Conservation (phyloP, 2,329 filamentous ascomycete species). For the Penicillium vulpinum region DNA sequence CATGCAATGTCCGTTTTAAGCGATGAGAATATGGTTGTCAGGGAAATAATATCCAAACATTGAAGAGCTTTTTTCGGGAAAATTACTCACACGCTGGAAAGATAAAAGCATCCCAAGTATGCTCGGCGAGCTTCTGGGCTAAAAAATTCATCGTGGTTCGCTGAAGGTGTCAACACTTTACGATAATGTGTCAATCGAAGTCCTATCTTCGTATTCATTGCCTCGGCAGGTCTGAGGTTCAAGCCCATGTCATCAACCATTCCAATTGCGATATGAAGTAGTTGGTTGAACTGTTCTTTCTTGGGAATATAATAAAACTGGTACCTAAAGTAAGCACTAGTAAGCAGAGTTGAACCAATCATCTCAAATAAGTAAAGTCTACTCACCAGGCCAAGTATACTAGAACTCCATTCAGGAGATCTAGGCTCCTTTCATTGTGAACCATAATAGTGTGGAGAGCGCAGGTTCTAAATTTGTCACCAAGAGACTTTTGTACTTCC, state of each 20-base stretch:
- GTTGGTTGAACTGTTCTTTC: neutral
- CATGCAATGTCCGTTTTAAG: neutral
- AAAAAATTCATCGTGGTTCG: neutral
- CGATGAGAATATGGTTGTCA: neutral
- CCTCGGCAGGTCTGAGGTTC: neutral
- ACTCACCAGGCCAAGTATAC: neutral
- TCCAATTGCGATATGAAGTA: neutral
- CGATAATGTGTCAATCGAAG: neutral
- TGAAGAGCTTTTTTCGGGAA: neutral
- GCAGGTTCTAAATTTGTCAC: neutral
- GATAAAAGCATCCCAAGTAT: neutral
- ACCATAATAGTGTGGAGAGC: neutral
- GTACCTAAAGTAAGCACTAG: neutral
- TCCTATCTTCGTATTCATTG: neutral
- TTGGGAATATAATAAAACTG: neutral
- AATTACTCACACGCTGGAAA: neutral
- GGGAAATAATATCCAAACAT: neutral
- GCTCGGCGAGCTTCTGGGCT: neutral
- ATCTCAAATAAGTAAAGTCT: neutral
- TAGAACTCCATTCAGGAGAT: neutral
- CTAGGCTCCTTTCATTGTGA: conserved; percentile 1
- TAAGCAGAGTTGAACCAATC: neutral
- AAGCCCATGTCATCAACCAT: neutral
- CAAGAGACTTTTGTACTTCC: neutral
- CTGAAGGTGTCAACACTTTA: neutral